Evolutionary conservation across 768 basidiomycete species (phyloP), one percentile per base, ranked within the genome.

Genomic region (Tricholoma flavovirens): DNA sequence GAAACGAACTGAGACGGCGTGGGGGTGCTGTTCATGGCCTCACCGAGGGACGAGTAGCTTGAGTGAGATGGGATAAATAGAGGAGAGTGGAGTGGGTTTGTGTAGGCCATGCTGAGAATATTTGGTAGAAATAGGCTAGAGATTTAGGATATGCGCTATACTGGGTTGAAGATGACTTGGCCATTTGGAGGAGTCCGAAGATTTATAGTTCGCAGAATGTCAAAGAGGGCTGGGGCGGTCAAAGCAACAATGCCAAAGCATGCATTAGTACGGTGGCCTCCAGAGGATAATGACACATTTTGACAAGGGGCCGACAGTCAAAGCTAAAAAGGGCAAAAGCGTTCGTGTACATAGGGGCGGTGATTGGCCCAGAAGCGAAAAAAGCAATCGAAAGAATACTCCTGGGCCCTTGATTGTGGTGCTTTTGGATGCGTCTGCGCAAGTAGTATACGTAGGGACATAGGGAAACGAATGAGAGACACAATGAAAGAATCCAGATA

Each of bases 21-120:
- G 10, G 49, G 40, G 15, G 26, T 11, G 36, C 29, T 54, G 52
- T 63, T 42, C 54, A 68, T 35, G n/a, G 69, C 69, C 2, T 56
- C 62, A 1, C 49, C 57, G 49, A 74, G 59, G 57, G 64, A 35
- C 59, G 62, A 54, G 51, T 69, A 74, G 58, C 45, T 58, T 45
- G 55, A 71, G 42, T 54, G 57, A 33, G 68, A 66, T 40, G 33
- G 63, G 55, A 53, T 59, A 59, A 32, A 64, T 17, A 75, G 61
- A 17, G 73, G 71, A 30, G 71, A 55, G 56, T 79, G 78, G 32
- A 78, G 71, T 51, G 78, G 73, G 35, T 76, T 78, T 46, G 61
- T 75, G 75, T 26, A 26, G 5, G 24, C 24, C 24, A 26, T 26
- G 24, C 24, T 26, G 24, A 5, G 24, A 26, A 26, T 26, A n/a